These are phyloP conservation scores for Daphne laureola DNA, from an alignment of 441 rosid genomes.

Conservation along the genomic window DNA sequence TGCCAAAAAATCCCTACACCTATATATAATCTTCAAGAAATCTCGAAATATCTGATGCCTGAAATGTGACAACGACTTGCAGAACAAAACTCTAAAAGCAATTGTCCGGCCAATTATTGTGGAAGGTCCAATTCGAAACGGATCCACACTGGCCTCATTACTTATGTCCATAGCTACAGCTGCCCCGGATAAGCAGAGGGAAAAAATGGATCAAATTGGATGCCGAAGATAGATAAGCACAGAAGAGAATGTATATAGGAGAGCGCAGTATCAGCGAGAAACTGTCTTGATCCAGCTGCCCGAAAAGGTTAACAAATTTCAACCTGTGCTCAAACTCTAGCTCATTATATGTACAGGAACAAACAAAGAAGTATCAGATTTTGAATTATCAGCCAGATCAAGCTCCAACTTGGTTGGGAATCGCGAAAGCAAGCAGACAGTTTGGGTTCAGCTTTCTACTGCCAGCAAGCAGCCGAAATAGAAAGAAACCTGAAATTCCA, in stretches of 20 bases:
- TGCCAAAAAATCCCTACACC: conserved; percentile 29
- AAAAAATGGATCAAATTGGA: not conserved
- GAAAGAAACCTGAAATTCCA: no score
- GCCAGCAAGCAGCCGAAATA: no score
- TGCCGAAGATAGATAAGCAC: not conserved
- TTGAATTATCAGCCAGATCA: conserved; percentile 15
- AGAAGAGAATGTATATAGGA: not conserved
- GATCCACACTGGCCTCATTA: conserved; percentile 70
- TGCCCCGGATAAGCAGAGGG: not conserved
- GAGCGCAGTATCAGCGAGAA: conserved; percentile 2
- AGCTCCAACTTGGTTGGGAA: no score
- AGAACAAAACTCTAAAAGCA: conserved; percentile 73
- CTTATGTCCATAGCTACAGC: conserved; percentile 61
- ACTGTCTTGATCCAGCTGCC: not conserved
- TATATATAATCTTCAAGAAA: conserved; percentile 30
- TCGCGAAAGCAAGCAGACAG: no score
- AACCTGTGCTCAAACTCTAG: not conserved
- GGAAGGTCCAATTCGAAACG: conserved; percentile 81
- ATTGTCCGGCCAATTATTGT: conserved; percentile 70
- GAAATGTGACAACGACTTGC: conserved; percentile 65
- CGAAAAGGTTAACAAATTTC: no score
- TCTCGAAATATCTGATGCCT: conserved; percentile 38
- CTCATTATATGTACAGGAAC: not conserved
- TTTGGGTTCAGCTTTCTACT: no score
- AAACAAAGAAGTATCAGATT: conserved; percentile 11